Conservation (phyloP, 768 basidiomycete species). For the Leccinum imitatum region DNA sequence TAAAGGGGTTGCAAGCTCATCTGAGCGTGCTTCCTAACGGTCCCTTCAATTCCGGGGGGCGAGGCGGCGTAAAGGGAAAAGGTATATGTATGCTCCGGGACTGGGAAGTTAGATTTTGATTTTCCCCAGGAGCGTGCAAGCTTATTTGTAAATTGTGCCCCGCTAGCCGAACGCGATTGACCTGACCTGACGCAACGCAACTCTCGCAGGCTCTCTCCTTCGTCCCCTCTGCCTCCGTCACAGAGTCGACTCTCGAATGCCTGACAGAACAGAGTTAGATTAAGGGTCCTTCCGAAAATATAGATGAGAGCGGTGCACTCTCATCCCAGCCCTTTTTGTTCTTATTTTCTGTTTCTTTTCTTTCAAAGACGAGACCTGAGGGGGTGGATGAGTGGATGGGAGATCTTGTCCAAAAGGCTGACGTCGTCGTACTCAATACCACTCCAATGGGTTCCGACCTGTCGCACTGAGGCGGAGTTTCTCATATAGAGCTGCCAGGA, state of each 20-base stretch:
- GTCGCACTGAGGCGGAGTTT: background rate
- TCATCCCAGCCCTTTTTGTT: background rate
- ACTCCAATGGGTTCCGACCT: background rate
- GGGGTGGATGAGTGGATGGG: background rate
- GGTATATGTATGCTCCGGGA: background rate
- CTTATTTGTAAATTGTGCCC: background rate
- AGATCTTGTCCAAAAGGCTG: background rate
- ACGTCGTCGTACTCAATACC: background rate
- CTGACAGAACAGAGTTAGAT: background rate
- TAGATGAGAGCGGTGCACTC: background rate
- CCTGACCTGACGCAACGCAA: background rate
- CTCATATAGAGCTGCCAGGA: background rate
- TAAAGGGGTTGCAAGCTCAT: no score
- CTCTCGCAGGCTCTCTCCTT: background rate
- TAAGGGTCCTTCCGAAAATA: background rate
- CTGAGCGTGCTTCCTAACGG: background rate
- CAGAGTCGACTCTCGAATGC: background rate
- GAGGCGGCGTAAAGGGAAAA: background rate
- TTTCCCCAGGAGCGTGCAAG: background rate
- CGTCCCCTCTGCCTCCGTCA: background rate
- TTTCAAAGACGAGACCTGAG: background rate
- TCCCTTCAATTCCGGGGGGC: background rate
- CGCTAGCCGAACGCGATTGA: background rate
- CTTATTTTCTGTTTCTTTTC: background rate
- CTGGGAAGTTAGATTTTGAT: background rate